Evolutionary conservation across 495 filamentous ascomycete species (phyloP).

Genomic region (Podospora tetraspora): DNA sequence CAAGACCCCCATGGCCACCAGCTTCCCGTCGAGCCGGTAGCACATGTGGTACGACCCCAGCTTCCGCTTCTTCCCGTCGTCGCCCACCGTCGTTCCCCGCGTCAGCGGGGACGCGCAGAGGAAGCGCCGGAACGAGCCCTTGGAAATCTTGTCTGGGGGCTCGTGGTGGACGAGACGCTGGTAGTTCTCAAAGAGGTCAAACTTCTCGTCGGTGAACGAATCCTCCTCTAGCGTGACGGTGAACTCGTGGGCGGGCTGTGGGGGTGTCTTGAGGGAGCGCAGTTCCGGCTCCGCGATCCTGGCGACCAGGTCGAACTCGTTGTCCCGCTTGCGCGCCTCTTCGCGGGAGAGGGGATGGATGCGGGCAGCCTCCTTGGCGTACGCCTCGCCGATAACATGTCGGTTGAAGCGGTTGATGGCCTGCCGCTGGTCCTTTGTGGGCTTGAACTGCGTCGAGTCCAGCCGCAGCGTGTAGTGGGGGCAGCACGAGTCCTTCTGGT

Average conservation of each 20-base stretch:
- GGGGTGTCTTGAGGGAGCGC: conserved; percentile 46
- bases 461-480: conserved; percentile 93
- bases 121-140: conserved; percentile 70
- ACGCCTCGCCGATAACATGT: conserved; percentile 73
- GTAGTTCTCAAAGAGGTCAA: conserved; percentile 75
- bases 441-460: conserved; percentile 62
- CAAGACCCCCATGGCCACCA: conserved; percentile 84
- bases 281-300: conserved; percentile 66
- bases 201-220: conserved; percentile 84
- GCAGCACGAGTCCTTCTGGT: conserved; percentile 77
- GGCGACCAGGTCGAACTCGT: conserved; percentile 65
- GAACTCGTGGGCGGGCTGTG: conserved; percentile 73
- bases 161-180: conserved; percentile 78
- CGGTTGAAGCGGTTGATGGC: conserved; percentile 87
- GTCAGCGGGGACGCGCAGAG: conserved; percentile 75
- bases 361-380: conserved; percentile 65
- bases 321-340: conserved; percentile 69
- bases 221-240: conserved; percentile 75
- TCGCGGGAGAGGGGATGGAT: conserved; percentile 72
- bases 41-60: conserved; percentile 93
- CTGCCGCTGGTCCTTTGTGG: conserved; percentile 78
- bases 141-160: conserved; percentile 57
- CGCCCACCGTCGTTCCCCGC: conserved; percentile 39
- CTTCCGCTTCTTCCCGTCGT: conserved; percentile 49
- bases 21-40: conserved; percentile 81